phyloP scores from a whole-genome alignment of 83 land plant genomes.

The Diphasiastrum complanatum region DNA sequence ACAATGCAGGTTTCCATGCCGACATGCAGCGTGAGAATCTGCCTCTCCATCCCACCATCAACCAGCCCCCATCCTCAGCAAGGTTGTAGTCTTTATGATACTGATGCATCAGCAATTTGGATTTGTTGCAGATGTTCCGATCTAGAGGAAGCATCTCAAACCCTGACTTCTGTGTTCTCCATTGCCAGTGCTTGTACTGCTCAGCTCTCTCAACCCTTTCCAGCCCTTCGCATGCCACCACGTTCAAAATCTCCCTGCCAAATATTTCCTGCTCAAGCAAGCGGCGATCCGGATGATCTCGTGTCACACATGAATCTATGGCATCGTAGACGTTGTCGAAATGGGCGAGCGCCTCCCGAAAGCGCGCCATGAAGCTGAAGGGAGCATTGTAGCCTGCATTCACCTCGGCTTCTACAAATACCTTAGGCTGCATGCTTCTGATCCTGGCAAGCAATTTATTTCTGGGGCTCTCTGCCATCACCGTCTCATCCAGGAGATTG shows the following conservation, averaged over 20 bases:
- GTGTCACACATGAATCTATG: constrained; percentile 35
- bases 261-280: constrained; percentile 44
- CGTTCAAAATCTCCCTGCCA: constrained; percentile 60
- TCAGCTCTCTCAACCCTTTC: constrained; percentile 79
- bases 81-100: constrained; percentile 51
- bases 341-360: constrained; percentile 61
- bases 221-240: constrained; percentile 70
- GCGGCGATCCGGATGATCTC: constrained; percentile 37
- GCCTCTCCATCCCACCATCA: constrained; percentile 80
- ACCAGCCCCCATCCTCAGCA: constrained; percentile 58
- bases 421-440: constrained; percentile 45
- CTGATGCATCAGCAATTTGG: constrained; percentile 22
- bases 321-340: constrained; percentile 53
- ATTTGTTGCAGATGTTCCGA: constrained; percentile 19
- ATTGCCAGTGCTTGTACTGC: constrained; percentile 80
- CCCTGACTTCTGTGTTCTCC: constrained; percentile 50
- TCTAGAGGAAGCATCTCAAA: constrained; percentile 47
- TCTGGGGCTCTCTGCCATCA: constrained; percentile 61
- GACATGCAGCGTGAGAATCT: too few species aligned
- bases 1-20: too few species aligned
- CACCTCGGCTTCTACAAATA: constrained; percentile 49
- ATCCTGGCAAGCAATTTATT: constrained; percentile 51
- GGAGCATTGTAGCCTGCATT: constrained; percentile 65
- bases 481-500: constrained; percentile 74
- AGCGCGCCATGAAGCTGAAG: constrained; percentile 61